A percentile compares a stretch with the other conserved stretches of the same genome.
phyloP scores from a whole-genome alignment of 179 eudicot genomes.

The Beta macrorhiza region DNA sequence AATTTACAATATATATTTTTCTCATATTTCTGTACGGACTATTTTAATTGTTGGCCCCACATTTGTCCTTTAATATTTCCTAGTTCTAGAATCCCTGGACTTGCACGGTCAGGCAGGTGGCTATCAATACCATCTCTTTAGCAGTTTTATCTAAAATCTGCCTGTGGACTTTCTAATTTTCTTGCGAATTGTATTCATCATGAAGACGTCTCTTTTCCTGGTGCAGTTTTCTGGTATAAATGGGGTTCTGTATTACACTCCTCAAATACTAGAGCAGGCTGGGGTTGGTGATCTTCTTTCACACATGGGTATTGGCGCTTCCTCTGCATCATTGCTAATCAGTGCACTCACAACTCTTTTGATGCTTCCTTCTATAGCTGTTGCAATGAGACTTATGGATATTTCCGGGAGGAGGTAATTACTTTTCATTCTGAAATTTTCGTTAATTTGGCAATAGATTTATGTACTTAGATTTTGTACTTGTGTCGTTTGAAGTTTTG shows the following conservation, averaged over 20 bases:
- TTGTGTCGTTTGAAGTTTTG: too few species aligned
- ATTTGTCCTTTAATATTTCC: neutral
- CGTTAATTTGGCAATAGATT: neutral
- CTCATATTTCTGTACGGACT: neutral
- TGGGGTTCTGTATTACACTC: slow-evolving; percentile 77
- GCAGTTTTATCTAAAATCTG: neutral
- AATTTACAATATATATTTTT: neutral
- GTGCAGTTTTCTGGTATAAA: slow-evolving; percentile 82
- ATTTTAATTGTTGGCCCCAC: neutral
- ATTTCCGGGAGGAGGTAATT: slow-evolving; percentile 72
- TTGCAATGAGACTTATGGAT: slow-evolving; percentile 90
- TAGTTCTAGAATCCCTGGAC: neutral
- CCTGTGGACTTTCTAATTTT: neutral
- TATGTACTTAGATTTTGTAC: neutral
- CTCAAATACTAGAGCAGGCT: slow-evolving; percentile 76
- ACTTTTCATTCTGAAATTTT: neutral
- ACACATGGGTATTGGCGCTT: slow-evolving; percentile 54
- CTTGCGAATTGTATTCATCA: neutral
- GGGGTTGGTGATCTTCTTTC: slow-evolving; percentile 73
- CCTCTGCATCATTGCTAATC: slow-evolving; percentile 64
- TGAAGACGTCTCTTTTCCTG: slow-evolving; percentile 11
- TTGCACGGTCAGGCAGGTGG: neutral
- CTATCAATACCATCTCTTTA: neutral
- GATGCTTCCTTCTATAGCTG: slow-evolving; percentile 77
- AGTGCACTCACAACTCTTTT: slow-evolving; percentile 61